These are phyloP conservation scores for Entomortierella beljakovae DNA, from an alignment of 192 early-diverging fungal species.

Conservation along the genomic window DNA sequence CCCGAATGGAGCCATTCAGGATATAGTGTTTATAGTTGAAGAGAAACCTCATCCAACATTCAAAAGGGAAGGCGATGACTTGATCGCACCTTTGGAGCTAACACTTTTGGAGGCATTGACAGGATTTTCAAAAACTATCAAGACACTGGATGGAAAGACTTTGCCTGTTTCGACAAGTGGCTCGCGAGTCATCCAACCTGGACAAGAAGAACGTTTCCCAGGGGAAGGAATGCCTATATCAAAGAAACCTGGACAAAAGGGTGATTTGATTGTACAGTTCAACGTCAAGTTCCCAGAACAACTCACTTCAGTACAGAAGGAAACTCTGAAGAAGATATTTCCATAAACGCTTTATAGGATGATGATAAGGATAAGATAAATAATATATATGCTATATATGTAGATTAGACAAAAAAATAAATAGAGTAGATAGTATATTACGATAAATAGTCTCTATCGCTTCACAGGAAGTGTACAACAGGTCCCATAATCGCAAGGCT, in stretches of 20 bases:
- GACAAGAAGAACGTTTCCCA: slow-evolving; percentile 75
- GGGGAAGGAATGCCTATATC: slow-evolving; percentile 94
- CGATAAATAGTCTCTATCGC: slow-evolving; percentile 15
- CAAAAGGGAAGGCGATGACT: slow-evolving; percentile 88
- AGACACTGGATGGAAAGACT: slow-evolving; percentile 82
- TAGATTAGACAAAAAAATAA: neutral
- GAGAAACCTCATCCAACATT: slow-evolving; percentile 90
- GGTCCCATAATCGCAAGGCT: slow-evolving; percentile 36
- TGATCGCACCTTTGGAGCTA: slow-evolving; percentile 72
- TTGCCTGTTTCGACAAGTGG: slow-evolving; percentile 72
- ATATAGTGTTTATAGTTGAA: slow-evolving; percentile 94
- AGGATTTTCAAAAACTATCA: slow-evolving; percentile 82
- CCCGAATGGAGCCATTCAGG: slow-evolving; percentile 81
- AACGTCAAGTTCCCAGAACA: slow-evolving; percentile 82
- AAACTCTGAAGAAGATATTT: slow-evolving; percentile 62
- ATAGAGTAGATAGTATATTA: neutral
- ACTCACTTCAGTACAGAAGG: slow-evolving; percentile 79
- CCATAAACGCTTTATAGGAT: slow-evolving; percentile 14
- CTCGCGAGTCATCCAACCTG: slow-evolving; percentile 69
- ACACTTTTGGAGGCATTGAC: slow-evolving; percentile 82
- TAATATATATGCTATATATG: too few relatives aligned
- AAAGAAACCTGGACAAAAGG: slow-evolving; percentile 80
- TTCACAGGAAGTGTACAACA: slow-evolving; percentile 49
- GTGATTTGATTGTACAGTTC: slow-evolving; percentile 87
- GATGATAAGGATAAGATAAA: too few relatives aligned